Percentiles rank a stretch among this genome's conserved stretches.
phyloP scores from a whole-genome alignment of 768 basidiomycete genomes.

The Daedalea quercina region DNA sequence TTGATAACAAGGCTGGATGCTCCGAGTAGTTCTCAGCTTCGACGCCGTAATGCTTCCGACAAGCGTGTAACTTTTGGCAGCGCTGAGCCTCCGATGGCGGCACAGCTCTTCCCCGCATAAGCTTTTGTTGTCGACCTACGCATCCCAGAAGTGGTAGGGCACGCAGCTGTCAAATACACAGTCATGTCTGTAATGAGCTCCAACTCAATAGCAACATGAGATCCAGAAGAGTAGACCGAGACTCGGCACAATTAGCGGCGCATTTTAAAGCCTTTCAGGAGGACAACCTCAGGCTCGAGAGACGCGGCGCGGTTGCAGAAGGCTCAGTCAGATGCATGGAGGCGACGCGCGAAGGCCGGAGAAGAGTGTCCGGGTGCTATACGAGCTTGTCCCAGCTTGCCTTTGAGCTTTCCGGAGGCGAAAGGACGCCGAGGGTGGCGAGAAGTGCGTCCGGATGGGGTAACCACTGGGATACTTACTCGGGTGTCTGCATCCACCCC shows the following conservation, averaged over 20 bases:
- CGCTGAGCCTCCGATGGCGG: no score
- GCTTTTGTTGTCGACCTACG: no score
- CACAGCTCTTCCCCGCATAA: no score
- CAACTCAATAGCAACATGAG: no score
- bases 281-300: no score
- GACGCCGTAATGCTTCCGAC: neutral
- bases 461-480: neutral
- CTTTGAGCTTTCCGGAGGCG: neutral
- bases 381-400: neutral
- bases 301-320: no score
- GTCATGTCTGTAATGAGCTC: no score
- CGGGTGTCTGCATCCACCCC: neutral
- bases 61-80: neutral
- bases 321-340: neutral
- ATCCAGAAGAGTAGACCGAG: no score
- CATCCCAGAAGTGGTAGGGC: no score
- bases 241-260: no score
- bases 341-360: neutral
- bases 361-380: neutral
- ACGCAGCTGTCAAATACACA: no score
- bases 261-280: no score
- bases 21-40: neutral
- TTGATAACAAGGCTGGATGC: slow-evolving; percentile 1
- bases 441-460: neutral
- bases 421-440: neutral